phyloP scores from a whole-genome alignment of 768 basidiomycete genomes.

The Serendipita sp. region DNA sequence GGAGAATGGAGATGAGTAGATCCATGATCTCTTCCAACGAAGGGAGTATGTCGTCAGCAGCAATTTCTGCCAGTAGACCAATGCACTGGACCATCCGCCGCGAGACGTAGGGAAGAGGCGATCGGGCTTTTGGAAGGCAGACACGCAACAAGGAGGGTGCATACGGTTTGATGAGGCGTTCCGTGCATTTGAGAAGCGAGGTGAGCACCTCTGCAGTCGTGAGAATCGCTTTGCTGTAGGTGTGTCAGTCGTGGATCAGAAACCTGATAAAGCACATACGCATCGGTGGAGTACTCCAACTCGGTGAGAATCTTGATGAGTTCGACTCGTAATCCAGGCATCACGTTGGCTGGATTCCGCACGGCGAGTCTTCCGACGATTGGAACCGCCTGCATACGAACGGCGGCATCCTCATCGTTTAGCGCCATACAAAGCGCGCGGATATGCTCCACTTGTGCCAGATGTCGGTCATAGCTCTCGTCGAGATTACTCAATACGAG shows the following conservation, averaged over 20 bases:
- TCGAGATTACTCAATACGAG: conserved; percentile 27
- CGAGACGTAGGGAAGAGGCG: conserved; percentile 24
- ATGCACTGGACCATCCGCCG: conserved; percentile 28
- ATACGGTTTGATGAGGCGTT: conserved; percentile 29
- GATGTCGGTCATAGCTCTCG: conserved; percentile 29
- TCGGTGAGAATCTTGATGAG: conserved; percentile 33
- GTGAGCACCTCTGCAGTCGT: conserved; percentile 27
- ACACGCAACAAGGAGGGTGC: conserved; percentile 30
- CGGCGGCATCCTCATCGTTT: conserved; percentile 31
- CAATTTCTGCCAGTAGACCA: conserved; percentile 30
- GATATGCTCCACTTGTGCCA: conserved; percentile 33
- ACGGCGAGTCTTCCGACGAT: conserved; percentile 30
- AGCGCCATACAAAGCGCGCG: conserved; percentile 31
- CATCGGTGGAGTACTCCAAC: conserved; percentile 28
- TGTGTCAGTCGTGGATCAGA: not conserved
- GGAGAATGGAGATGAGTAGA: conserved; percentile 29
- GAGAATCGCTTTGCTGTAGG: conserved; percentile 21
- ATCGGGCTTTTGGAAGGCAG: conserved; percentile 26
- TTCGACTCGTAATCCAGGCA: conserved; percentile 30
- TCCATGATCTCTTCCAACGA: conserved; percentile 25
- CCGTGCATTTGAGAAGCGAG: conserved; percentile 26
- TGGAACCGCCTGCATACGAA: conserved; percentile 28
- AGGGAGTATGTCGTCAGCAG: conserved; percentile 26
- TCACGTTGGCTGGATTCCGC: conserved; percentile 34
- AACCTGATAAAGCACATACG: conserved; percentile 16